Percentiles rank a stretch among this genome's conserved stretches.
Evolutionary conservation across 2,329 filamentous ascomycete species (phyloP).

Genomic region (Colletotrichum sidae): DNA sequence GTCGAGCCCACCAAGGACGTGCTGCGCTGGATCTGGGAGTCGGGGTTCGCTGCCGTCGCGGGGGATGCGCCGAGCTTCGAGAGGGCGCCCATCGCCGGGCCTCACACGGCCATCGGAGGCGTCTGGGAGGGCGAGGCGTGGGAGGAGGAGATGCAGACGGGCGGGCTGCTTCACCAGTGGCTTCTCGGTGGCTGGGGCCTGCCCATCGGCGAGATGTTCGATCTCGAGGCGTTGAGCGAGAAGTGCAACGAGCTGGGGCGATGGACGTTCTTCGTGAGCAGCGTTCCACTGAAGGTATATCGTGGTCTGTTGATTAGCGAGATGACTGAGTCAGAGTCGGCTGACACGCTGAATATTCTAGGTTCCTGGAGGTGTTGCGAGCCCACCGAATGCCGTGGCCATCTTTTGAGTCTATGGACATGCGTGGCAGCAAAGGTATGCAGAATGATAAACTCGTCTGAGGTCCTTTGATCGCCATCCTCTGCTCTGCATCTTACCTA

Average conservation of each 20-base stretch:
- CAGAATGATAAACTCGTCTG: too few species aligned
- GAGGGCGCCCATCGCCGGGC: constrained; percentile 50
- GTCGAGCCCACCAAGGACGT: constrained; percentile 50
- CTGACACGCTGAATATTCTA: constrained; percentile 30
- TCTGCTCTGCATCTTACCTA: neutral
- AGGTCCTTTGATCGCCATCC: neutral
- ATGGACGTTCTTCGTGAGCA: constrained; percentile 56
- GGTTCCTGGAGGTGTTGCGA: constrained; percentile 51
- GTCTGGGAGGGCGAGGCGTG: constrained; percentile 33
- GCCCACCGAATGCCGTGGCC: constrained; percentile 52
- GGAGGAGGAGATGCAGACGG: constrained; percentile 37
- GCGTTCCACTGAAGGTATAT: constrained; percentile 49
- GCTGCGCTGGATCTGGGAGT: constrained; percentile 59
- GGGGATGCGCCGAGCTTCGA: constrained; percentile 58
- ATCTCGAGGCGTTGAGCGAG: constrained; percentile 52
- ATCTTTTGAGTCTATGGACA: constrained; percentile 42
- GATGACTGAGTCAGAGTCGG: neutral
- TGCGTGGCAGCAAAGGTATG: neutral
- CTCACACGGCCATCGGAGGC: constrained; percentile 30
- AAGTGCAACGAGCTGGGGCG: constrained; percentile 47
- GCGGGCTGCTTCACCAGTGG: constrained; percentile 50
- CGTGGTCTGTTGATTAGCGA: neutral
- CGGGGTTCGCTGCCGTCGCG: constrained; percentile 57
- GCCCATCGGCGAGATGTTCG: constrained; percentile 62
- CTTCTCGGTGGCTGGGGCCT: constrained; percentile 62